phyloP scores from a whole-genome alignment of 108 stramenopile species.

The Aurantiochytrium sp. region DNA sequence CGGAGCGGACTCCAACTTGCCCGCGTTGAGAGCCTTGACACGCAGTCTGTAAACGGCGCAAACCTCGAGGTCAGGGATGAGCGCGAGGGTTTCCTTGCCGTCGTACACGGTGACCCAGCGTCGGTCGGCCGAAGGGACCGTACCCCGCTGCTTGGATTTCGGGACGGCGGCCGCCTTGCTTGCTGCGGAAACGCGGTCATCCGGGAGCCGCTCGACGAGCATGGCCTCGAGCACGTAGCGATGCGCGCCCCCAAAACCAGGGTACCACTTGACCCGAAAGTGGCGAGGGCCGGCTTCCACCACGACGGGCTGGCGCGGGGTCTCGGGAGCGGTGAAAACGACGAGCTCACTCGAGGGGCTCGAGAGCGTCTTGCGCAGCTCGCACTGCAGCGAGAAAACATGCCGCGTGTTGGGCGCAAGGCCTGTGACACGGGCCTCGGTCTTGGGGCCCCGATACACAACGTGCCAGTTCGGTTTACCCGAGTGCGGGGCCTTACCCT shows the following conservation, averaged over 20 bases:
- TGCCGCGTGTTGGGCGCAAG: constrained; percentile 16
- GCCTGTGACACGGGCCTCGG: not conserved
- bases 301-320: constrained; percentile 12
- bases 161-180: not conserved
- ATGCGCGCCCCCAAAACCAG: not conserved
- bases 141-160: not conserved
- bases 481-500: no score
- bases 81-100: not conserved
- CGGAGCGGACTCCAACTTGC: not conserved
- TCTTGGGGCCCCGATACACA: not conserved
- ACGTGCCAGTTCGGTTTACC: not conserved
- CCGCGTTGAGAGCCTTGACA: not conserved
- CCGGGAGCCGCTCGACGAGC: not conserved
- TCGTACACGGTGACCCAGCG: not conserved
- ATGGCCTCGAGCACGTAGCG: not conserved
- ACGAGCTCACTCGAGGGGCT: not conserved
- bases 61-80: not conserved
- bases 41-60: not conserved
- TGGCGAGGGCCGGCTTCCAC: not conserved
- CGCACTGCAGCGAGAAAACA: not conserved
- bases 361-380: not conserved
- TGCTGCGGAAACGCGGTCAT: not conserved
- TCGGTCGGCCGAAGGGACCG: not conserved
- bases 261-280: constrained; percentile 17
- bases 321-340: not conserved